Evolutionary conservation across 129 eudicot genomes (phyloP).

Genomic region (Glebionis coronaria): DNA sequence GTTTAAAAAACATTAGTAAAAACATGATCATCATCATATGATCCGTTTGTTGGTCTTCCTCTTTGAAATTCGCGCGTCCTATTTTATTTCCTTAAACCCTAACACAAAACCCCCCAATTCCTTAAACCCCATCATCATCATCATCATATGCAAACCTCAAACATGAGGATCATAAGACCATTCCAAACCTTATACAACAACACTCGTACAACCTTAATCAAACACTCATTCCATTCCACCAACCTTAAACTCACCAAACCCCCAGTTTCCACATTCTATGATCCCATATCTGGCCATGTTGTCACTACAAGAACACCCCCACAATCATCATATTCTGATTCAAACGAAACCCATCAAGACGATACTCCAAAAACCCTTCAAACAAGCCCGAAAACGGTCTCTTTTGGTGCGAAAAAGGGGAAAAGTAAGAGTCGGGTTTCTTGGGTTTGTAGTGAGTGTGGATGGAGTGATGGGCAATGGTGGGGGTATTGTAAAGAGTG

Average conservation of each 20-base stretch:
- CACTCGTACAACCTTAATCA: slow-evolving; percentile 5
- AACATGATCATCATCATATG: no score
- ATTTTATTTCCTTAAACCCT: no score
- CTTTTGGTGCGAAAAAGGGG: slow-evolving; percentile 15
- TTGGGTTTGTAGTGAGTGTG: slow-evolving; percentile 77
- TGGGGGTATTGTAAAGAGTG: slow-evolving; percentile 84
- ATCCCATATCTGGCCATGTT: not conserved
- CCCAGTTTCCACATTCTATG: not conserved
- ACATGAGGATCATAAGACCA: slow-evolving; percentile 28
- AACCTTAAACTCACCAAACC: not conserved
- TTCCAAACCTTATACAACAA: slow-evolving; percentile 34
- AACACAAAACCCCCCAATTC: not conserved
- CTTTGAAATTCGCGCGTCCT: no score
- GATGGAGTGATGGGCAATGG: slow-evolving; percentile 83
- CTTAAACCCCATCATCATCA: not conserved
- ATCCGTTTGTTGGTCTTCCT: no score
- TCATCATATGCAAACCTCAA: slow-evolving; percentile 30
- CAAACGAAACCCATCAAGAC: not conserved
- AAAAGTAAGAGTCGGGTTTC: slow-evolving; percentile 47
- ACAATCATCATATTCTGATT: not conserved
- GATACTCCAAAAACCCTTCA: not conserved
- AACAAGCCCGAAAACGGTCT: no score
- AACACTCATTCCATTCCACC: not conserved
- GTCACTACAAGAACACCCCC: not conserved
- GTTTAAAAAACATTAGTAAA: no score